These are phyloP conservation scores for Noccaea bulbosa DNA, from an alignment of 345 rosid genomes.

Conservation along the genomic window DNA sequence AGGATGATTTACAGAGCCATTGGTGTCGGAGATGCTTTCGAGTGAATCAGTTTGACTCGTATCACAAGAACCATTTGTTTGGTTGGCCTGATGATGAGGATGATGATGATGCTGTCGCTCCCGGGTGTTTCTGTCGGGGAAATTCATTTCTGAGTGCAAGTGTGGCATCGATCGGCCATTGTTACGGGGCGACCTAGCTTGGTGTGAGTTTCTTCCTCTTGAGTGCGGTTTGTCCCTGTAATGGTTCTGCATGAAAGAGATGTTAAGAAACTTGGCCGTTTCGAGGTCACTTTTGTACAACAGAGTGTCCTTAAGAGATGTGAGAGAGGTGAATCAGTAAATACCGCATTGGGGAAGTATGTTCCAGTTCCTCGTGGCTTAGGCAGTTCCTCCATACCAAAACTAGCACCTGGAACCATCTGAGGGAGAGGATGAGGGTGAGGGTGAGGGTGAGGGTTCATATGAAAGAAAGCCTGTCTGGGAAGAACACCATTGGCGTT, in stretches of 20 bases:
- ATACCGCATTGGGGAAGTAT: conserved; percentile 75
- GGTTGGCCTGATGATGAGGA: conserved; percentile 42
- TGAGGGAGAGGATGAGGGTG: conserved; percentile 29
- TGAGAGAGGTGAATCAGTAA: conserved; percentile 31
- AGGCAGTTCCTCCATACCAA: conserved; percentile 65
- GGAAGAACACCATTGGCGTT: conserved; percentile 56
- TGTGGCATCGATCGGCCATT: conserved; percentile 48
- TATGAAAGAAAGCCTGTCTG: conserved; percentile 51
- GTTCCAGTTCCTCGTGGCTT: conserved; percentile 91
- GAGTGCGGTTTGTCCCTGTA: conserved; percentile 59
- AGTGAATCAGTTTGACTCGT: conserved; percentile 47
- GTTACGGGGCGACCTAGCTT: conserved; percentile 62
- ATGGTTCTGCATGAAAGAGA: conserved; percentile 65
- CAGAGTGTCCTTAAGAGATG: conserved; percentile 11
- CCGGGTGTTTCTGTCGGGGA: conserved; percentile 52
- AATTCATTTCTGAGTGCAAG: conserved; percentile 46
- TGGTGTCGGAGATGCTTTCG: conserved; percentile 46
- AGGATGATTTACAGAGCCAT: conserved; percentile 52
- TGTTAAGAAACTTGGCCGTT: conserved; percentile 27
- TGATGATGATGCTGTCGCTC: conserved; percentile 48
- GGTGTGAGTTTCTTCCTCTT: conserved; percentile 61
- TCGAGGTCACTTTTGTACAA: neutral
- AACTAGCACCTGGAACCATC: conserved; percentile 52
- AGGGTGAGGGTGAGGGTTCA: conserved; percentile 38
- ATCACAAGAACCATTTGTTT: conserved; percentile 52